Evolutionary conservation across 2,329 filamentous ascomycete genomes (phyloP).

Genomic region (Pseudodiploospora longispora): DNA sequence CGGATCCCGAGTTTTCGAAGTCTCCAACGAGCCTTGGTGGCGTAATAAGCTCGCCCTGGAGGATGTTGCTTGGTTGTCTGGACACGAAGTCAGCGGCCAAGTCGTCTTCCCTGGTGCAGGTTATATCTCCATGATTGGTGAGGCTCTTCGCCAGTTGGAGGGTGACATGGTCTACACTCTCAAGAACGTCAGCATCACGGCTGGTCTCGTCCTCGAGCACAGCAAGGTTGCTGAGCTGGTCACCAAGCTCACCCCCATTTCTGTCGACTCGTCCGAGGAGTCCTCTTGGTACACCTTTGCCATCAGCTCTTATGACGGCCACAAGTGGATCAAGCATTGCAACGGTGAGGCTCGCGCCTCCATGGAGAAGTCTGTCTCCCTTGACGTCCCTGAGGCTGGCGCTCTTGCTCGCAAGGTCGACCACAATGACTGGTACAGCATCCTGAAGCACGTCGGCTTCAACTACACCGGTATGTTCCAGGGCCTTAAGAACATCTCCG

Average conservation of each 20-base stretch:
- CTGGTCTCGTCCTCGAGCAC: slow-evolving; percentile 21
- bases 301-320: slow-evolving; percentile 19
- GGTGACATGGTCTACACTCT: slow-evolving; percentile 1
- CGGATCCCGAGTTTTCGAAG: slow-evolving; percentile 1
- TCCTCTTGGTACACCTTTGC: slow-evolving; percentile 20
- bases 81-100: slow-evolving; percentile 26
- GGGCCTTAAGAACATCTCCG: slow-evolving; percentile 1
- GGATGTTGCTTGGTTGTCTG: slow-evolving; percentile 26
- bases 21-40: slow-evolving; percentile 13
- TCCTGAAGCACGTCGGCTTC: slow-evolving; percentile 3
- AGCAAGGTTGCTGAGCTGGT: slow-evolving; percentile 20
- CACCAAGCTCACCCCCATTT: slow-evolving; percentile 17
- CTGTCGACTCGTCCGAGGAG: slow-evolving; percentile 12
- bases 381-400: background rate
- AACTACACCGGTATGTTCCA: slow-evolving; percentile 5
- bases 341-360: slow-evolving; percentile 12
- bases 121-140: slow-evolving; percentile 25
- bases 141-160: slow-evolving; percentile 17
- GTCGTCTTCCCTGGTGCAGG: slow-evolving; percentile 31
- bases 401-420: slow-evolving; percentile 1
- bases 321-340: slow-evolving; percentile 21
- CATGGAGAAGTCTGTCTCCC: slow-evolving; percentile 2
- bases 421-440: slow-evolving; percentile 1
- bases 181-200: slow-evolving; percentile 16
- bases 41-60: slow-evolving; percentile 13